phyloP scores from a whole-genome alignment of 2,329 filamentous ascomycete genomes.

The Trichoderma atroviride region DNA sequence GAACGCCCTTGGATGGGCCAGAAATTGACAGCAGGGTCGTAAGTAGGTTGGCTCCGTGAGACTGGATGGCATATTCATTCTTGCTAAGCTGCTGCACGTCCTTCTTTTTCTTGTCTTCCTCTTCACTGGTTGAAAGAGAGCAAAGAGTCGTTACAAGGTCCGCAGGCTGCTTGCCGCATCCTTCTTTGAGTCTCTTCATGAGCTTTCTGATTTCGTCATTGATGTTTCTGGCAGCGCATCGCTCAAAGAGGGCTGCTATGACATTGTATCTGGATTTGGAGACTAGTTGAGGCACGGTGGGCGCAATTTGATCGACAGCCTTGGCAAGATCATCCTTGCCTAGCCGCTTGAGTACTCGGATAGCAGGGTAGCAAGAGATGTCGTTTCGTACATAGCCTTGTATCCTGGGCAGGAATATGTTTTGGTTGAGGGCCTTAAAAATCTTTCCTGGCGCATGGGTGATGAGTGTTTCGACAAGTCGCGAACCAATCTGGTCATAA shows the following conservation, averaged over 20 bases:
- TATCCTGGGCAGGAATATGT: constrained; percentile 78
- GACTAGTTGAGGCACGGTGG: constrained; percentile 73
- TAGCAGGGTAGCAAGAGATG: constrained; percentile 84
- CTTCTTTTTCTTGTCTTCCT: constrained; percentile 39
- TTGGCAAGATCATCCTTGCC: constrained; percentile 82
- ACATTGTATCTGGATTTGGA: constrained; percentile 76
- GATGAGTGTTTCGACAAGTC: constrained; percentile 85
- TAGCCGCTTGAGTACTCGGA: constrained; percentile 78
- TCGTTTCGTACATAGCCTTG: constrained; percentile 84
- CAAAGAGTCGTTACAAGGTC: constrained; percentile 55
- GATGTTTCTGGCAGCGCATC: constrained; percentile 70
- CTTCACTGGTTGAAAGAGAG: constrained; percentile 44
- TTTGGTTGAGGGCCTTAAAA: constrained; percentile 85
- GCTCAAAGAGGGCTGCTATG: constrained; percentile 79
- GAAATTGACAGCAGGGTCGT: constrained; percentile 77
- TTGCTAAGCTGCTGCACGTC: constrained; percentile 46
- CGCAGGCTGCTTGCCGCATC: constrained; percentile 52
- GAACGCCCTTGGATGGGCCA: constrained; percentile 71
- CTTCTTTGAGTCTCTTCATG: constrained; percentile 51
- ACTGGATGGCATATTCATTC: constrained; percentile 60
- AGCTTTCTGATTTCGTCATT: constrained; percentile 54
- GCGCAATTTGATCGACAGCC: constrained; percentile 70
- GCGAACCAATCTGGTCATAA: constrained; percentile 88
- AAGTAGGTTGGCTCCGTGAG: constrained; percentile 80
- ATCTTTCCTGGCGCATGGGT: constrained; percentile 79